Conservation (phyloP, 176 grass and related monocot species). For the barley (Hordeum vulgare) region DNA sequence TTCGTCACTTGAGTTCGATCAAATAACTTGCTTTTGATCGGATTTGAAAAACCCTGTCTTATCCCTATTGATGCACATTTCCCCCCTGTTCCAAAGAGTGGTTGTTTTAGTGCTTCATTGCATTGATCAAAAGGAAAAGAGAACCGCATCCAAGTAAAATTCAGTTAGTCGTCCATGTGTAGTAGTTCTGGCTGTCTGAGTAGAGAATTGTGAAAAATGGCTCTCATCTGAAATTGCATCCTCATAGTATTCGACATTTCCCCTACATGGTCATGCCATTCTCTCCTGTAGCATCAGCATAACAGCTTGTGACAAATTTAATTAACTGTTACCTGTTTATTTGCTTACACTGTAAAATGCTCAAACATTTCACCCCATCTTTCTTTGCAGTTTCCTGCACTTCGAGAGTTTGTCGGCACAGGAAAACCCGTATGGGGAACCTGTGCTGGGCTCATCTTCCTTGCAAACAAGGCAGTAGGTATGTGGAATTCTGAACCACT, state of each 20-base stretch:
- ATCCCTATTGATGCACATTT: not conserved
- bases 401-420: slow-evolving; percentile 70
- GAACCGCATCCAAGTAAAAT: not conserved
- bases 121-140: not conserved
- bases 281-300: not conserved
- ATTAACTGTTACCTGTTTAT: not conserved
- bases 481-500: slow-evolving; percentile 21
- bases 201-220: not conserved
- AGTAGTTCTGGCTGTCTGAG: not conserved
- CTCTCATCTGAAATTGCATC: not conserved
- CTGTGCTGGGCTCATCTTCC: slow-evolving; percentile 94
- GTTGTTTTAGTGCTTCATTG: not conserved
- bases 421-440: slow-evolving; percentile 99
- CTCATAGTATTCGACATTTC: not conserved
- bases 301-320: not conserved
- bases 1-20: not conserved
- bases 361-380: slow-evolving; percentile 12
- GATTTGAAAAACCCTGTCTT: not conserved
- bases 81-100: not conserved
- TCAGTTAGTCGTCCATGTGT: not conserved
- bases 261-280: not conserved
- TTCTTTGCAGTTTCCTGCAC: slow-evolving; percentile 74
- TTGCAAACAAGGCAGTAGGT: slow-evolving; percentile 91
- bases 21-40: not conserved
- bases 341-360: not conserved